Evolutionary conservation across 495 filamentous ascomycete species (phyloP), one percentile per base, ranked within the genome.

Genomic region (Daldinia decipiens): DNA sequence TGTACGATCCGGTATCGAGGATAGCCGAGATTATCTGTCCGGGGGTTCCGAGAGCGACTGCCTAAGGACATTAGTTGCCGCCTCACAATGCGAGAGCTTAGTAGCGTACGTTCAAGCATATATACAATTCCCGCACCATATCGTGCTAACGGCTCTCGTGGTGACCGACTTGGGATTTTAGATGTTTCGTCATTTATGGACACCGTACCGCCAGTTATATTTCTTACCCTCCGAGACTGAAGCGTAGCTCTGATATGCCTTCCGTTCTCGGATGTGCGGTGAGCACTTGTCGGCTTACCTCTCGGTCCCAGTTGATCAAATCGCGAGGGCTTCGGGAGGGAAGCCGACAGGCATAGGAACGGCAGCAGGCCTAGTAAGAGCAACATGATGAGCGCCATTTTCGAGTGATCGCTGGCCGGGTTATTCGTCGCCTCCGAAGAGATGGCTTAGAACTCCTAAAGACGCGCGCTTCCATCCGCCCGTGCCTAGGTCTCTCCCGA

Each of bases 1-100:
- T 79, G 59, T 80, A 83, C 4, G 82, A 83, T 2, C 82, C 82
- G 9, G 82, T 84, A 47, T 84, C 82, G 56, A 84, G 72, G 26
- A 80, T 80, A 6, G 82, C 76, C 17, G 76, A 79, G 43, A 84
- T 69, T 13, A 56, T 73, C 64, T 84, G 82, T 4, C 77, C 72
- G 5, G 81, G 82, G 0, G 80, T 82, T 13, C 82, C 82, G 54
- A 84, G 78, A 17, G 79, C 76, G 56, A 83, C 81, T 83, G 43
- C 43, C 36, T 47, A 57, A 70, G 17, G 13, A 45, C 12, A 61
- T 67, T 24, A 67, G 71, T 32, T 36, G 19, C 24, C 29, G 15
- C n/a, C 2, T 4, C 36, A 24, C 8, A 31, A 19, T 29, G 9
- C 1, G 17, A 43, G 36, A 17, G n/a, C 3, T 27, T 2, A 31